Base-by-base conservation (phyloP, 805 yeast species). In the Millerozyma acaciae region DNA sequence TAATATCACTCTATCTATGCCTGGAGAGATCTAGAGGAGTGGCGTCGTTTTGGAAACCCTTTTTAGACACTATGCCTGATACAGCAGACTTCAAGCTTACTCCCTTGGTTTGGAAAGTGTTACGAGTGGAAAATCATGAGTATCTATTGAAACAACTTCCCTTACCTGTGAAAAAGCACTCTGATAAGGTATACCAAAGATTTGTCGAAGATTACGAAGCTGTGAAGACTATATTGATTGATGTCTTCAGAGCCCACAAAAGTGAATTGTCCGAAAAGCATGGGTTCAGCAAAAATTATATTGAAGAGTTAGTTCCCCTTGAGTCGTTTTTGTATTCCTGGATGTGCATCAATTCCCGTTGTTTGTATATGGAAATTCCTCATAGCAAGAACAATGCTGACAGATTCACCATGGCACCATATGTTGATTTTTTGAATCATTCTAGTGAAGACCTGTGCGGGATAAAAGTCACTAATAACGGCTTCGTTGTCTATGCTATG, bases 361-460 rank as follows among this genome's bases (percentile, higher is more conserved):
- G 97, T 54, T 64, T 90, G 5, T 89, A 87, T 53, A 79, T 81
- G 80, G 70, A 73, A 3, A 57, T 85, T 2, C 79, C 84, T 1
- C 67, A 72, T 29, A 69, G 72, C 21, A 69, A 71, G 36, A 60
- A 65, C 12, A 50, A 52, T 2, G 73, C 62, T 16, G 86, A 82
- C 44, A 82, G 84, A 53, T 80, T 90, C 62, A 86, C 97, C 2
- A 62, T 90, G 75, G 97, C 90, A 0, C 98, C 98, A 0, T 80
- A 67, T 42, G 88, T 89, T 16, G 98, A 90, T 60, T 84, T 85
- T 53, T 62, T 90, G 32, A 93, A 90, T 57, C 97, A 90, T 56
- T 65, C 60, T 18, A 46, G 63, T 23, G 68, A 70, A 4, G 73
- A 68, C 26, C 79, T 76, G 40, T 76, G 86, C 42, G 61, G 55